phyloP scores from a whole-genome alignment of 2,329 filamentous ascomycete species.

The Ustulina deusta region DNA sequence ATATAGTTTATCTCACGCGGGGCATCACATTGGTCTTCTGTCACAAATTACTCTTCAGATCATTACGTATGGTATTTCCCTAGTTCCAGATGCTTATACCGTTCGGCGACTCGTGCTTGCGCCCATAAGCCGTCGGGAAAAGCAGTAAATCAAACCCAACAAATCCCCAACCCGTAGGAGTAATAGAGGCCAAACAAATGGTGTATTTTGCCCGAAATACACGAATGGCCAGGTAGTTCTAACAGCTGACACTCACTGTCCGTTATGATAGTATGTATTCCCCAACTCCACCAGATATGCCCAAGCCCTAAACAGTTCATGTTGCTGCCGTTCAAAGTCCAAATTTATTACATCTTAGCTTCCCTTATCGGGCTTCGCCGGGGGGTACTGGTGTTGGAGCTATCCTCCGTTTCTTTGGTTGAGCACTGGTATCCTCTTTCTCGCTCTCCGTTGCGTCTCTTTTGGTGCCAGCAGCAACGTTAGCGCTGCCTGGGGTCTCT shows the following conservation, averaged over 20 bases:
- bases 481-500: slow-evolving; percentile 80
- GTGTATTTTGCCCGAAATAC: slow-evolving; percentile 26
- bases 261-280: slow-evolving; percentile 12
- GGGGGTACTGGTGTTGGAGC: slow-evolving; percentile 72
- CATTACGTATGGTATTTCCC: slow-evolving; percentile 22
- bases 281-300: slow-evolving; percentile 39
- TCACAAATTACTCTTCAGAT: background rate
- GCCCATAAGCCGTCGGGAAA: slow-evolving; percentile 12
- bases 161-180: background rate
- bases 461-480: slow-evolving; percentile 62
- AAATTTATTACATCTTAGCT: slow-evolving; percentile 4
- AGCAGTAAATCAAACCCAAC: background rate
- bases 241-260: slow-evolving; percentile 1
- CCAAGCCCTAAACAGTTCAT: slow-evolving; percentile 16
- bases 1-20: background rate
- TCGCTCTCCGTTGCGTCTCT: slow-evolving; percentile 69
- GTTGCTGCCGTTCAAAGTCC: slow-evolving; percentile 12
- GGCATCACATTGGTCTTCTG: background rate
- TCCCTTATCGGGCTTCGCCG: slow-evolving; percentile 16
- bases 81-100: slow-evolving; percentile 23
- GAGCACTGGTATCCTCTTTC: slow-evolving; percentile 60
- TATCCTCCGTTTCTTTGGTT: slow-evolving; percentile 76
- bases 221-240: slow-evolving; percentile 6
- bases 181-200: slow-evolving; percentile 14
- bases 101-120: slow-evolving; percentile 6